phyloP scores from a whole-genome alignment of 805 yeast genomes.

The Torulaspora delbrueckii region DNA sequence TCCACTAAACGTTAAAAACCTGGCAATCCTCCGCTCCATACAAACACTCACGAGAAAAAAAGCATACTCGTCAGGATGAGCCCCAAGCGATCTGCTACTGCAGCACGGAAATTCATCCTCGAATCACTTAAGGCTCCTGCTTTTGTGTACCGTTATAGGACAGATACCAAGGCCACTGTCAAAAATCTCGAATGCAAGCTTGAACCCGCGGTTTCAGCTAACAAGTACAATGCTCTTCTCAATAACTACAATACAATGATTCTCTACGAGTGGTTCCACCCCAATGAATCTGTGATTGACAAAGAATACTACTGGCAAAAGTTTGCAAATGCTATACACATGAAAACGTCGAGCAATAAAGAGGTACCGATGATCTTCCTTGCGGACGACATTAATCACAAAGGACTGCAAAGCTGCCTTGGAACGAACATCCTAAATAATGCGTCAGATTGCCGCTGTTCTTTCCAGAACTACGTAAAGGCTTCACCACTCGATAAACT shows the following conservation, averaged over 20 bases:
- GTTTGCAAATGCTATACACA: slow-evolving; percentile 3
- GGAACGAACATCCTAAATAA: background rate
- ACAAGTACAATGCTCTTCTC: slow-evolving; percentile 12
- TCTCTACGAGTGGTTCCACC: slow-evolving; percentile 14
- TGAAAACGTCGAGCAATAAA: background rate
- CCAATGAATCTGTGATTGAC: background rate
- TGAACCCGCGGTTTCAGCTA: background rate
- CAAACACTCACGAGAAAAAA: background rate
- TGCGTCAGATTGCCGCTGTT: slow-evolving; percentile 8
- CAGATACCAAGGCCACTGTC: background rate
- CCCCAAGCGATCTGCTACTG: background rate
- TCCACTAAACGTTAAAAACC: no score
- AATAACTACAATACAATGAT: slow-evolving; percentile 14
- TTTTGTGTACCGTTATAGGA: slow-evolving; percentile 8
- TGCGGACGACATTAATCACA: slow-evolving; percentile 5
- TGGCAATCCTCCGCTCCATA: background rate
- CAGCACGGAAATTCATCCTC: background rate
- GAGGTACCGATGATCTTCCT: slow-evolving; percentile 1
- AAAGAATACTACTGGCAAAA: slow-evolving; percentile 11
- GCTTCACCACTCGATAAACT: slow-evolving; percentile 5
- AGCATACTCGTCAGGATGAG: background rate
- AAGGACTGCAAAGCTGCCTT: slow-evolving; percentile 6
- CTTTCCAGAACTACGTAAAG: slow-evolving; percentile 7
- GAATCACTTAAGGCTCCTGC: slow-evolving; percentile 9
- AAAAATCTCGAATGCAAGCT: slow-evolving; percentile 2